Conservation (phyloP, 352 stramenopile species). For the Globisporangium mamillatum region DNA sequence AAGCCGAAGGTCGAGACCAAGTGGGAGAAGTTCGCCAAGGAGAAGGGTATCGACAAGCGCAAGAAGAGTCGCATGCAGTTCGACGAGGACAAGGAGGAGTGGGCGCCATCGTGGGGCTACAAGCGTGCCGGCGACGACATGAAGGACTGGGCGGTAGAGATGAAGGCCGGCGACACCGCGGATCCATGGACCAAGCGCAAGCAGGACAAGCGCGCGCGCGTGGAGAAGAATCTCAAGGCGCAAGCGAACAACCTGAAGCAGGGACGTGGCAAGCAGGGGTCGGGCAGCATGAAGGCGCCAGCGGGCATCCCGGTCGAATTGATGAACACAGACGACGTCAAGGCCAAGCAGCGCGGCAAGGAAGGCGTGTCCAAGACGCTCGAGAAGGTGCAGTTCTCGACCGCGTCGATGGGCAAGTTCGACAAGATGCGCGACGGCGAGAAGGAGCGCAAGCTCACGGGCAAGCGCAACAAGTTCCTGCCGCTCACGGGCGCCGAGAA, state of each 20-base stretch:
- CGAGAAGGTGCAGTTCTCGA: slow-evolving; percentile 90
- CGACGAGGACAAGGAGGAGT: slow-evolving; percentile 94
- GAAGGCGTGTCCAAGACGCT: slow-evolving; percentile 87
- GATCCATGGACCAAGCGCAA: slow-evolving; percentile 94
- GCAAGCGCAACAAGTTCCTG: slow-evolving; percentile 84
- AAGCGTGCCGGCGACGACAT: slow-evolving; percentile 83
- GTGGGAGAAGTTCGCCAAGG: slow-evolving; percentile 98
- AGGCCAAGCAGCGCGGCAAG: slow-evolving; percentile 87
- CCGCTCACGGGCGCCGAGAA: slow-evolving; percentile 62
- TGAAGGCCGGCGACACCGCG: slow-evolving; percentile 90
- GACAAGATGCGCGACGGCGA: slow-evolving; percentile 93
- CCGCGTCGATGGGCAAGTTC: slow-evolving; percentile 93
- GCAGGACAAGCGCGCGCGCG: slow-evolving; percentile 88
- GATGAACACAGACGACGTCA: slow-evolving; percentile 64
- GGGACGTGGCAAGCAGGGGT: slow-evolving; percentile 57
- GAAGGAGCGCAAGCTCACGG: slow-evolving; percentile 84
- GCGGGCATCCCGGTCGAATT: slow-evolving; percentile 91
- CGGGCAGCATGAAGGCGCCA: slow-evolving; percentile 45
- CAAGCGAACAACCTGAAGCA: slow-evolving; percentile 78
- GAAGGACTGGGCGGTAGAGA: slow-evolving; percentile 93
- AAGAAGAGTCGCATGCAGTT: slow-evolving; percentile 97
- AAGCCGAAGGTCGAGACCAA: slow-evolving; percentile 96
- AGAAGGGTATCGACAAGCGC: slow-evolving; percentile 97
- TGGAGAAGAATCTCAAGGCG: slow-evolving; percentile 92
- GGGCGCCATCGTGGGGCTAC: slow-evolving; percentile 92